Evolutionary conservation across 768 basidiomycete genomes (phyloP).

Genomic region (Panaeolus papilionaceus): DNA sequence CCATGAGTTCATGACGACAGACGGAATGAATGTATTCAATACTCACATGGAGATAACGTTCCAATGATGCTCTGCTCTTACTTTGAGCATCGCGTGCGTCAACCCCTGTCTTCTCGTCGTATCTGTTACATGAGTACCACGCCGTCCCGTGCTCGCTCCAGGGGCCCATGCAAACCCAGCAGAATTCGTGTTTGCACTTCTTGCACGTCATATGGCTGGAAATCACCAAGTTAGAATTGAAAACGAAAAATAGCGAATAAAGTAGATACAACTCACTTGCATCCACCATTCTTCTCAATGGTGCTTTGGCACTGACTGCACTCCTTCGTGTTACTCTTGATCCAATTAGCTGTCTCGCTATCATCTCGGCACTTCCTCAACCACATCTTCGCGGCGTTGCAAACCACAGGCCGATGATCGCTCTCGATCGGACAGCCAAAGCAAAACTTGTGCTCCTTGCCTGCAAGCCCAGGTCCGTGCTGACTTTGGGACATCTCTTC

Average conservation of each 20-base stretch:
- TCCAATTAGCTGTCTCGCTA: slow-evolving; percentile 99
- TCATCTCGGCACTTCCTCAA: slow-evolving; percentile 97
- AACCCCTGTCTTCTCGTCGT: slow-evolving; percentile 88
- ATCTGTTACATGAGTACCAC: slow-evolving; percentile 99
- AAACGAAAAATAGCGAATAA: background rate
- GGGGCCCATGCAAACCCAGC: slow-evolving; percentile 99
- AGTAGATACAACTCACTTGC: slow-evolving; percentile 80
- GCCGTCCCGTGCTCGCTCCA: slow-evolving; percentile 98
- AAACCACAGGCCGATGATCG: slow-evolving; percentile 93
- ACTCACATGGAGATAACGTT: slow-evolving; percentile 94
- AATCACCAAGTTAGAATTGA: slow-evolving; percentile 17
- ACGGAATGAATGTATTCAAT: slow-evolving; percentile 8
- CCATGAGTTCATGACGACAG: slow-evolving; percentile 13
- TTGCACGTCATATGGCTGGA: slow-evolving; percentile 99
- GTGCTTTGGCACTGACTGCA: slow-evolving; percentile 96
- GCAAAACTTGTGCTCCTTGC: slow-evolving; percentile 82
- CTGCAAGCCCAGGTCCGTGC: slow-evolving; percentile 36
- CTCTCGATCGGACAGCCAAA: slow-evolving; percentile 91
- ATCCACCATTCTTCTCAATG: slow-evolving; percentile 99
- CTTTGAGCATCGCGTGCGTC: slow-evolving; percentile 94
- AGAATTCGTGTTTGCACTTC: slow-evolving; percentile 98
- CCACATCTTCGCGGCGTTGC: slow-evolving; percentile 91
- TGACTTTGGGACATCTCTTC: slow-evolving; percentile 40
- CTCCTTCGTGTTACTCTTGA: slow-evolving; percentile 99
- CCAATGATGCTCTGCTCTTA: slow-evolving; percentile 86